Conservation (phyloP, 2,329 filamentous ascomycete species). For the Pseudogymnoascus verrucosus region DNA sequence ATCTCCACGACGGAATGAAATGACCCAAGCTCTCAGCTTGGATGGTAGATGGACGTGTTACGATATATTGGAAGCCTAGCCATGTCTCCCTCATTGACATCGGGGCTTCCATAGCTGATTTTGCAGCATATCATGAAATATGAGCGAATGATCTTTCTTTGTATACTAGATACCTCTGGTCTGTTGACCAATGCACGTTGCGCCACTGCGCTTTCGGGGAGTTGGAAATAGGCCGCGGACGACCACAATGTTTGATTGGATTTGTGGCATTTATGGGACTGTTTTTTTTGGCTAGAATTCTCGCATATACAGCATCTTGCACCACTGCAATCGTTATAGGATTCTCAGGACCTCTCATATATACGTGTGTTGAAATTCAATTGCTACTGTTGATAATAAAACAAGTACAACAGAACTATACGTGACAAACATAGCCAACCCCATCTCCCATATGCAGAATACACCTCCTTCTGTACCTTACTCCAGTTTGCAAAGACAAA, state of each 20-base stretch:
- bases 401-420: not conserved
- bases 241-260: not conserved
- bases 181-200: constrained; percentile 2
- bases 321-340: constrained; percentile 3
- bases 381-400: constrained; percentile 1
- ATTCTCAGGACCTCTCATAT: not conserved
- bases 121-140: constrained; percentile 8
- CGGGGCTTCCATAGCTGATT: not conserved
- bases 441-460: not conserved
- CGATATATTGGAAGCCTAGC: not conserved
- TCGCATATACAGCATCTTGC: constrained; percentile 1
- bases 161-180: constrained; percentile 7
- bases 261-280: constrained; percentile 7
- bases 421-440: not conserved
- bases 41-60: not conserved
- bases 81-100: not conserved
- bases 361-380: not conserved
- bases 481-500: constrained; percentile 3
- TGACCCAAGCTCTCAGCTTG: not conserved
- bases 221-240: not conserved
- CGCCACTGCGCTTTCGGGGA: not conserved
- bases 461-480: not conserved
- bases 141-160: constrained; percentile 6
- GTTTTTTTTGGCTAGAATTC: not conserved
- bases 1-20: constrained; percentile 10